Conservation (phyloP, 345 rosid genomes). For the Boechera stricta region DNA sequence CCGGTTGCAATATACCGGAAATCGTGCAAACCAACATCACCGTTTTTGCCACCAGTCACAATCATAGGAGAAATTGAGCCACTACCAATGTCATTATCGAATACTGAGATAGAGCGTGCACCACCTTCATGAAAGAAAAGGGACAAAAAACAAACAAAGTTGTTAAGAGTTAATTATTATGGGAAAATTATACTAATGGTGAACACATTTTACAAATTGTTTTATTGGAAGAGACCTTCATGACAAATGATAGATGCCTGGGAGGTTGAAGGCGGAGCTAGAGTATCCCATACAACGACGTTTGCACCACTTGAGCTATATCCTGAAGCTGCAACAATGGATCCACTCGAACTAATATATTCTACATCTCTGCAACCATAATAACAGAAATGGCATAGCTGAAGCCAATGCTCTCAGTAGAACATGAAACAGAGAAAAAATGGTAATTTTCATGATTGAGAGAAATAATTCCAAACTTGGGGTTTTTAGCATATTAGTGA, state of each 20-base stretch:
- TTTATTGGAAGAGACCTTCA: constrained; percentile 62
- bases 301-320: constrained; percentile 77
- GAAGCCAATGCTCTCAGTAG: not conserved
- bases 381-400: constrained; percentile 9
- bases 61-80: constrained; percentile 94
- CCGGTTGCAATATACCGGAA: constrained; percentile 93
- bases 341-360: constrained; percentile 89
- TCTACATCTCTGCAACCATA: constrained; percentile 74
- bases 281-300: constrained; percentile 92
- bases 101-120: constrained; percentile 86
- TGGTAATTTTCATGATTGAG: constrained; percentile 6
- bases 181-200: not conserved
- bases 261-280: constrained; percentile 90
- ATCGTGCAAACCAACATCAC: constrained; percentile 92
- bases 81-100: constrained; percentile 84
- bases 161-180: constrained; percentile 8
- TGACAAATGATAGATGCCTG: constrained; percentile 84
- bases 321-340: constrained; percentile 87
- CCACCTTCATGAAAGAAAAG: constrained; percentile 64
- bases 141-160: not conserved
- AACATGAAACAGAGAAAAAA: constrained; percentile 5
- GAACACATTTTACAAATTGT: constrained; percentile 10
- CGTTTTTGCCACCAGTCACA: constrained; percentile 87
- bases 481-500: constrained; percentile 3
- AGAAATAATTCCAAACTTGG: constrained; percentile 8